Evolutionary conservation across 805 yeast genomes (phyloP).

Genomic region (Kregervanrija fluxuum): DNA sequence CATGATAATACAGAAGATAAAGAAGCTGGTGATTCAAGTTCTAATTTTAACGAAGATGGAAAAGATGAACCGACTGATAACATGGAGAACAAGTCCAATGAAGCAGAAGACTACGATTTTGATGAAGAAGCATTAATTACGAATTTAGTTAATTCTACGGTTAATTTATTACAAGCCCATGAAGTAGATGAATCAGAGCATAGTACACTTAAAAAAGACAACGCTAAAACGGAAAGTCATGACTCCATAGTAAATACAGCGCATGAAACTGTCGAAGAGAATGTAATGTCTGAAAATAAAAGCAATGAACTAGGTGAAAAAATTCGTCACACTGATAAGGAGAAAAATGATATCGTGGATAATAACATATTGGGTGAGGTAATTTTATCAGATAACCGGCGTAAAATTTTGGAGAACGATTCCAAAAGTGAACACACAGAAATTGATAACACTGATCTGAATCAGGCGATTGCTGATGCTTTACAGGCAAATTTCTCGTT

Average conservation of each 20-base stretch:
- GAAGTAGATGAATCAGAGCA: too few relatives aligned
- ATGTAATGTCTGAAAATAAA: too few relatives aligned
- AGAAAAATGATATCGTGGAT: neutral
- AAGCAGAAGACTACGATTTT: conserved; percentile 2
- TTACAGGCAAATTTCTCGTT: conserved; percentile 1
- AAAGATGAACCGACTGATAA: neutral
- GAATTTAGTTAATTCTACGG: conserved; percentile 4
- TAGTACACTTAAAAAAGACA: too few relatives aligned
- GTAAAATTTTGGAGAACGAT: neutral
- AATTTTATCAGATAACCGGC: neutral
- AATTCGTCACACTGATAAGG: too few relatives aligned
- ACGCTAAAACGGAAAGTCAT: too few relatives aligned
- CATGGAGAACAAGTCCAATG: neutral
- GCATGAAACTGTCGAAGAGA: too few relatives aligned
- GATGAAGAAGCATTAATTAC: conserved; percentile 7
- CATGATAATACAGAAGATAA: neutral
- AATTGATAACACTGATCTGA: conserved; percentile 3
- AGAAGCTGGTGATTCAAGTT: neutral
- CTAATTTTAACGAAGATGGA: neutral
- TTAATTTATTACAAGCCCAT: neutral
- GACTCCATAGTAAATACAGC: too few relatives aligned
- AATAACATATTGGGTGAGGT: neutral
- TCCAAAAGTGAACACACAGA: neutral
- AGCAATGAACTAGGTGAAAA: too few relatives aligned
- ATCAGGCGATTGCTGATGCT: conserved; percentile 12